These are phyloP conservation scores for Yarrowia yakushimensis DNA, from an alignment of 805 yeast genomes.

Conservation along the genomic window DNA sequence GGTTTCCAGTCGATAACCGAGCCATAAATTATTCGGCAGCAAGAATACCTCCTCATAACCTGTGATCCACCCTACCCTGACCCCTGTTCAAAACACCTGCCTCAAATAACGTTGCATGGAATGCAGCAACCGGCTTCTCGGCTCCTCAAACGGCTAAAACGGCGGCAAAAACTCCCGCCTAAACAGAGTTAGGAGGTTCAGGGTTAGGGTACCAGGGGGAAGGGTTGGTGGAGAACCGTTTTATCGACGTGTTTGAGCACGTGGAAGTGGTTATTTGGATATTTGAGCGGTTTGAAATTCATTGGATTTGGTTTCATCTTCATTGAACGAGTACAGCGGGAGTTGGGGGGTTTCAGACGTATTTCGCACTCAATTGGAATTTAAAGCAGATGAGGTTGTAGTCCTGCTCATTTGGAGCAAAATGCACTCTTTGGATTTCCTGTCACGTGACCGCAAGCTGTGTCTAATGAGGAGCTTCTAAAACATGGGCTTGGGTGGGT, in stretches of 20 bases:
- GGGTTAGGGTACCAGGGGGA: neutral
- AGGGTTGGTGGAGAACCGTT: too few species aligned
- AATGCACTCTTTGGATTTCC: neutral
- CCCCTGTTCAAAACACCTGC: too few species aligned
- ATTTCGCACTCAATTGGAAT: too few species aligned
- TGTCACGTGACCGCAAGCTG: neutral
- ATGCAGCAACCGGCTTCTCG: constrained; percentile 1
- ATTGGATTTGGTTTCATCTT: too few species aligned
- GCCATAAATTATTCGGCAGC: too few species aligned
- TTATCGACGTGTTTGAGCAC: too few species aligned
- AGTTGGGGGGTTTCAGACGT: too few species aligned
- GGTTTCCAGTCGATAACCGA: neutral
- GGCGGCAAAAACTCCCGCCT: neutral
- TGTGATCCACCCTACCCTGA: too few species aligned
- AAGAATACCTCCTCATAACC: too few species aligned
- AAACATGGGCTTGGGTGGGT: too few species aligned
- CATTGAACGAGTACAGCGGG: neutral
- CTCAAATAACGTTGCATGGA: neutral
- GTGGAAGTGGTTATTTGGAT: too few species aligned
- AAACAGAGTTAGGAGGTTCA: neutral
- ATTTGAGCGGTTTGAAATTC: neutral
- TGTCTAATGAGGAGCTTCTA: too few species aligned
- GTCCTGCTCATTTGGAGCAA: neutral
- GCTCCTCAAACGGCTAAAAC: constrained; percentile 3
- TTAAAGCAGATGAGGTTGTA: neutral